Evolutionary conservation across 1,284 basidiomycete species (phyloP).

Genomic region (Meira miltonrushii): DNA sequence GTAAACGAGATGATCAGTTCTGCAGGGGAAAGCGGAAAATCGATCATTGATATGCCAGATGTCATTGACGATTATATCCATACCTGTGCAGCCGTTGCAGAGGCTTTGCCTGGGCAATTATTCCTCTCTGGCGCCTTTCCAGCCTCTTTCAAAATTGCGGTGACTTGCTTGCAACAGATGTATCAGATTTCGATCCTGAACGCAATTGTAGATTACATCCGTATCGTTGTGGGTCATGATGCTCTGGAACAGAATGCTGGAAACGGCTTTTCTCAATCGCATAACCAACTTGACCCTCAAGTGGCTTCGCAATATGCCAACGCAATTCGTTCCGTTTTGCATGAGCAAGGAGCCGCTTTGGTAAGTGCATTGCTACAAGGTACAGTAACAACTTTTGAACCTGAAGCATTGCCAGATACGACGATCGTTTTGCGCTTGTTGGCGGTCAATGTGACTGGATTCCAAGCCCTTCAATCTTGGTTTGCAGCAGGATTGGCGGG

Average conservation of each 20-base stretch:
- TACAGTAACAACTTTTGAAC: conserved; percentile 69
- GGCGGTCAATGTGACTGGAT: conserved; percentile 56
- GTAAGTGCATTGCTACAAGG: conserved; percentile 70
- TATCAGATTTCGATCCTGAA: conserved; percentile 67
- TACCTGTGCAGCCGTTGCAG: conserved; percentile 67
- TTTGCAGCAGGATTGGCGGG: no score
- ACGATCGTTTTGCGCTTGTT: conserved; percentile 70
- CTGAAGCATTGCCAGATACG: conserved; percentile 71
- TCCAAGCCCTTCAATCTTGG: no score
- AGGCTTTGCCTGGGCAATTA: conserved; percentile 68
- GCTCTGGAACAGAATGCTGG: conserved; percentile 27
- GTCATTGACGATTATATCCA: conserved; percentile 94
- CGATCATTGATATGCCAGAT: conserved; percentile 52
- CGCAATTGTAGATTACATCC: conserved; percentile 74
- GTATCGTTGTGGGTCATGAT: conserved; percentile 65
- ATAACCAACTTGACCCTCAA: conserved; percentile 53
- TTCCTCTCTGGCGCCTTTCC: conserved; percentile 57
- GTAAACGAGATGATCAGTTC: conserved; percentile 28
- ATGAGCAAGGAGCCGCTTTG: conserved; percentile 70
- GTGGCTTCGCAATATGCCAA: conserved; percentile 65
- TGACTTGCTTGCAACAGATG: conserved; percentile 28
- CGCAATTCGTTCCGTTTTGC: conserved; percentile 65
- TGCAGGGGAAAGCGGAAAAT: conserved; percentile 23
- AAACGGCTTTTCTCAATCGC: conserved; percentile 13
- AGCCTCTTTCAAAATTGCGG: conserved; percentile 34